A percentile compares a stretch with the other conserved stretches of the same genome.
These are phyloP conservation scores for Naganishia kalamii DNA, from an alignment of 768 basidiomycete species.

Conservation along the genomic window DNA sequence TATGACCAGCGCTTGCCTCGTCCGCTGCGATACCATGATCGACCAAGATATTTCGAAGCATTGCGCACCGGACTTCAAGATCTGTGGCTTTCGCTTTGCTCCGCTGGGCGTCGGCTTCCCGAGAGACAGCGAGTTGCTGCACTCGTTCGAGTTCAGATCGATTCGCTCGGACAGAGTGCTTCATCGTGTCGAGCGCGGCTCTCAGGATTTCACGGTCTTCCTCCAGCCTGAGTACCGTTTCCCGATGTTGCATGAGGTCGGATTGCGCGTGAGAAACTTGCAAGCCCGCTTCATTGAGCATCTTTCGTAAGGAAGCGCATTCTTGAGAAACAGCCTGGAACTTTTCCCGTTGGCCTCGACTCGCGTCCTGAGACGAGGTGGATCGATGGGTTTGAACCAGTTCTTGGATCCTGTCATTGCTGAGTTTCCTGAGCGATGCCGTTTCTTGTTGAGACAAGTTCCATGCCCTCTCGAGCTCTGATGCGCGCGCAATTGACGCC, in stretches of 20 bases:
- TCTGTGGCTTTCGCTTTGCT: conserved; percentile 51
- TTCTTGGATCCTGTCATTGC: conserved; percentile 51
- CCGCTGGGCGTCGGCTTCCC: conserved; percentile 5
- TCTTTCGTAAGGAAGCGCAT: conserved; percentile 63
- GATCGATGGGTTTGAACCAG: conserved; percentile 2
- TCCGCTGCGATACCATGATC: conserved; percentile 79
- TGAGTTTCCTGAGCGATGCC: conserved; percentile 76
- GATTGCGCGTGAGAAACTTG: conserved; percentile 63
- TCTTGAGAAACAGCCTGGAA: conserved; percentile 73
- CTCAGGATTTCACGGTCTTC: conserved; percentile 60
- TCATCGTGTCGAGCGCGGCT: conserved; percentile 62
- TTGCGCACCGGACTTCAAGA: conserved; percentile 63
- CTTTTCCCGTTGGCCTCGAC: conserved; percentile 62
- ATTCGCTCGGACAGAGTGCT: conserved; percentile 56
- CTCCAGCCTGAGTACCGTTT: conserved; percentile 60
- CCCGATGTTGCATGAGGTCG: conserved; percentile 63
- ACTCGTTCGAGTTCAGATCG: conserved; percentile 50
- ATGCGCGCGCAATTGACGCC: conserved; percentile 57
- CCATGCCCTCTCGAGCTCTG: conserved; percentile 84
- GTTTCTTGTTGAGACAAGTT: conserved; percentile 88
- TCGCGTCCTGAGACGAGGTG: background rate
- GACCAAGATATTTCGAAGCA: conserved; percentile 76
- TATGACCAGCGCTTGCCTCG: conserved; percentile 59
- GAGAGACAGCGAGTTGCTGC: background rate
- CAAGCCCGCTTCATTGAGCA: conserved; percentile 71